Evolutionary conservation across 306 rosid genomes (phyloP).

Genomic region (Cucumis cinereus): DNA sequence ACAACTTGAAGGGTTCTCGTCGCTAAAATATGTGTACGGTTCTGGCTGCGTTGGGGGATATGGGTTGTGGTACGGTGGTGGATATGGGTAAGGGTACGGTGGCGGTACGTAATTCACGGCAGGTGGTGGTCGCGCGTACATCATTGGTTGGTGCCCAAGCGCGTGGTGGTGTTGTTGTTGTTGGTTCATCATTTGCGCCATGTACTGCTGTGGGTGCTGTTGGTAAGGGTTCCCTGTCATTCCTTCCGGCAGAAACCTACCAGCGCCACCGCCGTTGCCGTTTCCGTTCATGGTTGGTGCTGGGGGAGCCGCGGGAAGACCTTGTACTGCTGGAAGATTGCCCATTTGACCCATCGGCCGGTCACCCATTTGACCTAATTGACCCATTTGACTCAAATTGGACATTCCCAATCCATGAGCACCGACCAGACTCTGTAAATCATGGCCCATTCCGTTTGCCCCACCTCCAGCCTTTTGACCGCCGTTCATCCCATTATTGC

Average conservation of each 20-base stretch:
- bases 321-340: slow-evolving; percentile 53
- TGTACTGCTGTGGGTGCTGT: slow-evolving; percentile 15
- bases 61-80: slow-evolving; percentile 16
- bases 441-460: slow-evolving; percentile 21
- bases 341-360: slow-evolving; percentile 40
- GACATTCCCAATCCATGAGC: slow-evolving; percentile 30
- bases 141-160: slow-evolving; percentile 47
- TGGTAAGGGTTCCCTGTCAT: slow-evolving; percentile 50
- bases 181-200: slow-evolving; percentile 67
- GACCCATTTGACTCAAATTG: slow-evolving; percentile 30
- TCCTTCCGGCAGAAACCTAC: slow-evolving; percentile 24
- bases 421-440: slow-evolving; percentile 26
- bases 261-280: slow-evolving; percentile 21
- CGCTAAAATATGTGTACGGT: slow-evolving; percentile 42
- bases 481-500: background rate
- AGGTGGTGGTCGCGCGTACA: slow-evolving; percentile 41
- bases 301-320: slow-evolving; percentile 50
- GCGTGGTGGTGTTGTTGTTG: slow-evolving; percentile 32
- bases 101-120: slow-evolving; percentile 35
- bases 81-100: slow-evolving; percentile 23
- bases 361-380: slow-evolving; percentile 32
- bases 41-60: slow-evolving; percentile 26
- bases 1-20: slow-evolving; percentile 69
- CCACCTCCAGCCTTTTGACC: slow-evolving; percentile 24
- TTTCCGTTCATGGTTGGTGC: slow-evolving; percentile 3